phyloP scores from a whole-genome alignment of 495 filamentous ascomycete species.

The Lepraria neglecta region DNA sequence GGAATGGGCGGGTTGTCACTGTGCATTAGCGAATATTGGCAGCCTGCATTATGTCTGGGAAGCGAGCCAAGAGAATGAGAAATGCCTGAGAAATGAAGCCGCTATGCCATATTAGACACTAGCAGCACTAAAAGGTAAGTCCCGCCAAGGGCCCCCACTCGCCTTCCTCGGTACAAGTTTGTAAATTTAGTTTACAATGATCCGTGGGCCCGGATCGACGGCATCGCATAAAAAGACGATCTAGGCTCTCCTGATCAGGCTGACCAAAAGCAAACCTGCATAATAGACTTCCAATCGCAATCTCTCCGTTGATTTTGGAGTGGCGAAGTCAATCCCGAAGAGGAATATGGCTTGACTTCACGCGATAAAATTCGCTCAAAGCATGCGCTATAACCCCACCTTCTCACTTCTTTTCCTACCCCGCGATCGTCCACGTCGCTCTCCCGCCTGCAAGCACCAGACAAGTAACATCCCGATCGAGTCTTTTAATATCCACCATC shows the following conservation, averaged over 20 bases:
- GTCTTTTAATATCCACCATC: not conserved
- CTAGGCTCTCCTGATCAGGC: constrained; percentile 6
- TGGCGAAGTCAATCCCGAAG: not conserved
- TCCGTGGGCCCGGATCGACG: not conserved
- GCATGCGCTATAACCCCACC: no score
- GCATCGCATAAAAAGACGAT: not conserved
- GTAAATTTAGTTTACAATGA: not conserved
- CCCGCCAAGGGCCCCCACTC: not conserved
- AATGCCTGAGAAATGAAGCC: not conserved
- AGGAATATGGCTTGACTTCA: no score
- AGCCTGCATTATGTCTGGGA: not conserved
- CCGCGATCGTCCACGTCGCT: constrained; percentile 1
- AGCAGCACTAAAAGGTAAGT: not conserved
- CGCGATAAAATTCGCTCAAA: no score
- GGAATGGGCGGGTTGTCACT: constrained; percentile 1
- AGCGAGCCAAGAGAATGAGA: not conserved
- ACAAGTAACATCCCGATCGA: not conserved
- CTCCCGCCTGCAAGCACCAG: not conserved
- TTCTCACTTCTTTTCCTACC: not conserved
- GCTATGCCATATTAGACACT: not conserved
- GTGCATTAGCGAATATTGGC: constrained; percentile 1
- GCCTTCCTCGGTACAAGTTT: not conserved
- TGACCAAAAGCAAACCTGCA: not conserved
- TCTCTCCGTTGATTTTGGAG: not conserved
- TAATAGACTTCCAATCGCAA: not conserved